Percentiles rank a stretch among this genome's conserved stretches.
Evolutionary conservation across 2,329 filamentous ascomycete genomes (phyloP).

Genomic region (Aspergillus sp.): DNA sequence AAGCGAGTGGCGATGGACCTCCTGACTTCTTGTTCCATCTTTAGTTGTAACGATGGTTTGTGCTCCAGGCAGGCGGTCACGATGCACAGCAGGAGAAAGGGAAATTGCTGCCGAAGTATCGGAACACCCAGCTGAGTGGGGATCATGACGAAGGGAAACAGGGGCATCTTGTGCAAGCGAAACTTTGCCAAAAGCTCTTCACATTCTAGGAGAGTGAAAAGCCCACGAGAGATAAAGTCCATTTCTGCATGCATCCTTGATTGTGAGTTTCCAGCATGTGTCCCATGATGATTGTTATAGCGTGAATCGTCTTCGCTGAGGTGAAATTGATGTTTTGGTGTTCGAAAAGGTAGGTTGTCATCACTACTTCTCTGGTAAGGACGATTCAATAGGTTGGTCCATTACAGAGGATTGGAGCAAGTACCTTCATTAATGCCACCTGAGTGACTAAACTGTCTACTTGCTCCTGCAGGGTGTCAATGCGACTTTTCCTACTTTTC

Average conservation of each 20-base stretch:
- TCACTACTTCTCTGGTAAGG: not conserved
- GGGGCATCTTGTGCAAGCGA: conserved; percentile 8
- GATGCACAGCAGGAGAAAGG: conserved; percentile 10
- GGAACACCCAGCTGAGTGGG: not conserved
- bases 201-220: not conserved
- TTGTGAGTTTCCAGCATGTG: not conserved
- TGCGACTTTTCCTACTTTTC: not conserved
- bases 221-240: not conserved
- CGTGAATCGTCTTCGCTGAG: not conserved
- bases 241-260: not conserved
- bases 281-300: not conserved
- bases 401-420: not conserved
- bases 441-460: not conserved
- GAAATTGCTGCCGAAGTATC: not conserved
- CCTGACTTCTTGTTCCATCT: not conserved
- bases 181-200: conserved; percentile 2
- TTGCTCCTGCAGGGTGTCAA: not conserved
- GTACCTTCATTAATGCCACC: not conserved
- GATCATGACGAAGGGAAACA: conserved; percentile 13
- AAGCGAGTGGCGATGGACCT: conserved; percentile 1
- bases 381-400: not conserved
- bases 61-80: conserved; percentile 2
- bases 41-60: not conserved
- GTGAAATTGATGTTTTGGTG: not conserved
- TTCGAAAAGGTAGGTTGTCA: not conserved